phyloP scores from a whole-genome alignment of 371 early-diverging fungal species.

The Mortierella sp. region DNA sequence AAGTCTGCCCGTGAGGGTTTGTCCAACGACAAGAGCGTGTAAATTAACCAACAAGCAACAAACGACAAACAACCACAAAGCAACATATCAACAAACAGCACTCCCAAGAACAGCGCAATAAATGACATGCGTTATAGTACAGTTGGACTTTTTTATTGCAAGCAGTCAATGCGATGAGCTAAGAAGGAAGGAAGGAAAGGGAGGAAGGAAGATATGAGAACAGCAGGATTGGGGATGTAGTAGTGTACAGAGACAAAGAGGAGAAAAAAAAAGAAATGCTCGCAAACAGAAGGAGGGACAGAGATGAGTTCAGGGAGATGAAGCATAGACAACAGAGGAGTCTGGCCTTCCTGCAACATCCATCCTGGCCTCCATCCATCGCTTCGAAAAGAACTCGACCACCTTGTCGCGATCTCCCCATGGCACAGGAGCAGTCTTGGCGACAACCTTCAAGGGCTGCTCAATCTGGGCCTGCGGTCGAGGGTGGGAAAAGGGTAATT shows the following conservation, averaged over 20 bases:
- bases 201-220: too few relatives aligned
- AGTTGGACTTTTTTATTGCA: too few relatives aligned
- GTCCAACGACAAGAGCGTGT: constrained; percentile 42
- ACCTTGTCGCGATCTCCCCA: constrained; percentile 11
- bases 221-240: too few relatives aligned
- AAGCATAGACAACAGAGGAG: background rate
- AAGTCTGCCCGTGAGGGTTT: constrained; percentile 48
- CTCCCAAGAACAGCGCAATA: background rate
- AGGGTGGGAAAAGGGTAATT: background rate
- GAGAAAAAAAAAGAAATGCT: too few relatives aligned
- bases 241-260: background rate
- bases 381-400: constrained; percentile 1
- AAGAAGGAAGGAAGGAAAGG: background rate
- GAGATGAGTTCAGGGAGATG: background rate
- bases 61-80: background rate
- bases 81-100: background rate
- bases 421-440: background rate
- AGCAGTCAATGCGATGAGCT: too few relatives aligned
- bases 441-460: background rate
- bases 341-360: background rate
- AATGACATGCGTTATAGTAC: too few relatives aligned
- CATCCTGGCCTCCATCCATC: constrained; percentile 10
- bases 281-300: background rate
- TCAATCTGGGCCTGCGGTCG: background rate
- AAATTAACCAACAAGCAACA: background rate